A percentile compares a stretch with the other conserved stretches of the same genome.
phyloP scores from a whole-genome alignment of 179 eudicot species.

The Vitellaria paradoxa region DNA sequence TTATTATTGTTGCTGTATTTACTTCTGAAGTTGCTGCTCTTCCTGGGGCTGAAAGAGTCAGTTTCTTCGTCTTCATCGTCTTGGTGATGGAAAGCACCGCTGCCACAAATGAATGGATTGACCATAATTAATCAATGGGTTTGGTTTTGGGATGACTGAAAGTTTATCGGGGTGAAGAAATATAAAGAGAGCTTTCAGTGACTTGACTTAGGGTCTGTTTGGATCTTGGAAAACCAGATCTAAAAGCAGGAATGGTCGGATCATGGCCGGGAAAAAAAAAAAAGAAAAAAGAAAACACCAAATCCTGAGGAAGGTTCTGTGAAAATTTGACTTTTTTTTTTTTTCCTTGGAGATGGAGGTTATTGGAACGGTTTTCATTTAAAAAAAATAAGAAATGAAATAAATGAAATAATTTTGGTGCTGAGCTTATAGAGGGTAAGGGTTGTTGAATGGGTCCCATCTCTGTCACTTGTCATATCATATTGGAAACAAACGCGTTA shows the following conservation, averaged over 20 bases:
- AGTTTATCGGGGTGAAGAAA: too few relatives aligned
- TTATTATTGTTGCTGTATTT: slow-evolving; percentile 15
- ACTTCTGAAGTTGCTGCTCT: slow-evolving; percentile 12
- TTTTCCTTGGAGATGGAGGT: neutral
- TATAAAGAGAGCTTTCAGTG: neutral
- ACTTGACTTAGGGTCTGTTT: neutral
- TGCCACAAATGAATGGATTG: slow-evolving; percentile 23
- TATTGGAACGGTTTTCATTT: too few relatives aligned
- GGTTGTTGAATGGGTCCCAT: too few relatives aligned
- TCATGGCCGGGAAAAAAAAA: neutral
- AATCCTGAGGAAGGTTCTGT: neutral
- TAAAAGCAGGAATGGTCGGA: neutral
- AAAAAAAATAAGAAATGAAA: too few relatives aligned
- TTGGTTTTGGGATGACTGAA: neutral
- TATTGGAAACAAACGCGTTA: too few relatives aligned
- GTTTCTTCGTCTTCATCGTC: slow-evolving; percentile 17
- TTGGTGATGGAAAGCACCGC: slow-evolving; percentile 16
- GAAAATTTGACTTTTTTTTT: neutral
- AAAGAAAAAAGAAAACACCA: too few relatives aligned
- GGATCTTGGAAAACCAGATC: too few relatives aligned
- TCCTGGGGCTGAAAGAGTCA: slow-evolving; percentile 13
- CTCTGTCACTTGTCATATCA: too few relatives aligned
- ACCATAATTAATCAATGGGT: neutral
- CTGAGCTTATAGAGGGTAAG: too few relatives aligned
- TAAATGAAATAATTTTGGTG: too few relatives aligned